phyloP scores from a whole-genome alignment of 495 filamentous ascomycete species.

The Cetradonia linearis region DNA sequence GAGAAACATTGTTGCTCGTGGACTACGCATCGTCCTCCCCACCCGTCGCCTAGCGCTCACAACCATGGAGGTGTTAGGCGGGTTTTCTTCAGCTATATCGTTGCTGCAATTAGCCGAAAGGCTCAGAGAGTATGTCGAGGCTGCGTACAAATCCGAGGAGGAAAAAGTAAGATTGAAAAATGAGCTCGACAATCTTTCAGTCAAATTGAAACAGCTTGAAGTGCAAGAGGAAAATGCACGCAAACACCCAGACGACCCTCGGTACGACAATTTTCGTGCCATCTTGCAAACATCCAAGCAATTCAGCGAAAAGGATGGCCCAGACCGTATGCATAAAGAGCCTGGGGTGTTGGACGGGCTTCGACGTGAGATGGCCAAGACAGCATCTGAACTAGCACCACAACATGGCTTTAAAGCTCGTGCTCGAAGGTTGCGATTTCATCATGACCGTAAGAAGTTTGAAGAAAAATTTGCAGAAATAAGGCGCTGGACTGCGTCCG shows the following conservation, averaged over 20 bases:
- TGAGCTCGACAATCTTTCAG: not conserved
- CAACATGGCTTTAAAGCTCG: not conserved
- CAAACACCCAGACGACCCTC: not conserved
- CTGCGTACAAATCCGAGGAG: slow-evolving; percentile 3
- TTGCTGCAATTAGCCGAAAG: not conserved
- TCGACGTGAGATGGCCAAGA: not conserved
- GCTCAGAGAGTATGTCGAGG: not conserved
- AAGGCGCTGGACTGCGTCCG: not conserved
- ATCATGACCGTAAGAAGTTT: not conserved
- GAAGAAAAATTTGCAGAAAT: not conserved
- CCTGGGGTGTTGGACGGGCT: not conserved
- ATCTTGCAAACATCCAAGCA: not conserved
- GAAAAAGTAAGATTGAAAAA: not conserved
- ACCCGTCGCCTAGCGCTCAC: no score
- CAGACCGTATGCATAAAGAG: not conserved
- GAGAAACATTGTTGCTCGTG: no score
- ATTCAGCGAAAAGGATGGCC: not conserved
- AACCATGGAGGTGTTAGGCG: no score
- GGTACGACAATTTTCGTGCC: not conserved
- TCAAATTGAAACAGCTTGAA: not conserved
- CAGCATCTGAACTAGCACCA: not conserved
- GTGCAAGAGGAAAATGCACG: not conserved
- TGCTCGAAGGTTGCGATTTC: not conserved
- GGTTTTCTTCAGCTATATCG: not conserved
- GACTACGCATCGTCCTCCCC: no score